Evolutionary conservation across 345 rosid species (phyloP).

Genomic region (Zanthoxylum bungeanum): DNA sequence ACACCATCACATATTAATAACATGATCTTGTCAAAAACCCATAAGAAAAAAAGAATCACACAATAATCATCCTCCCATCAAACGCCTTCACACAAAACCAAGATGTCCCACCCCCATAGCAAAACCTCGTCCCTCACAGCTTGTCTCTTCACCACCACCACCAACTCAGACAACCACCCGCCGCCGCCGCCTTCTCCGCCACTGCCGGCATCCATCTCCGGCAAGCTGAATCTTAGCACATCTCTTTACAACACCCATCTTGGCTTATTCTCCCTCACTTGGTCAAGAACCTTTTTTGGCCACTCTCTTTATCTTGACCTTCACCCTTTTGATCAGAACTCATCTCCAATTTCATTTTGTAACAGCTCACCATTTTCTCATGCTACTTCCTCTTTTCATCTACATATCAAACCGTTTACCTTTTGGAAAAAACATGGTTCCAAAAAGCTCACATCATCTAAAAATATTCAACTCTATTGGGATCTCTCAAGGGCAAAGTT

Average conservation of each 20-base stretch:
- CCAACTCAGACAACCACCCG: slow-evolving; percentile 15
- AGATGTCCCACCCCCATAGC: slow-evolving; percentile 41
- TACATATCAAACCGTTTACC: slow-evolving; percentile 57
- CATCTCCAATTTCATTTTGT: slow-evolving; percentile 44
- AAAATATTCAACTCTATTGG: slow-evolving; percentile 58
- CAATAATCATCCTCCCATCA: not conserved
- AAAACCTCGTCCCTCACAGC: slow-evolving; percentile 41
- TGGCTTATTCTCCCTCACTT: slow-evolving; percentile 81
- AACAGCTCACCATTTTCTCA: slow-evolving; percentile 34
- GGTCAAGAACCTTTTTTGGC: slow-evolving; percentile 75
- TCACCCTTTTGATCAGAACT: slow-evolving; percentile 45
- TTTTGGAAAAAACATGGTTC: slow-evolving; percentile 88
- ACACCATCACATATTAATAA: not conserved
- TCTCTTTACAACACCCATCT: slow-evolving; percentile 72
- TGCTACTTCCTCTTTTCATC: slow-evolving; percentile 58
- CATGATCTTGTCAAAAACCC: slow-evolving; percentile 19
- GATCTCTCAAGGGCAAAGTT: slow-evolving; percentile 73
- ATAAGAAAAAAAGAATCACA: not conserved
- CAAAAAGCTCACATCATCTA: slow-evolving; percentile 37
- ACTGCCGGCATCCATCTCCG: slow-evolving; percentile 26
- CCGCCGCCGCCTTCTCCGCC: slow-evolving; percentile 26
- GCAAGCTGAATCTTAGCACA: slow-evolving; percentile 54
- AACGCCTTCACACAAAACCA: not conserved
- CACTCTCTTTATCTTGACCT: slow-evolving; percentile 77
- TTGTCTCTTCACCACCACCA: slow-evolving; percentile 45